Evolutionary conservation across 148 eudicot species (phyloP), one percentile per base, ranked within the genome.

Genomic region (Chenopodium suecicum): DNA sequence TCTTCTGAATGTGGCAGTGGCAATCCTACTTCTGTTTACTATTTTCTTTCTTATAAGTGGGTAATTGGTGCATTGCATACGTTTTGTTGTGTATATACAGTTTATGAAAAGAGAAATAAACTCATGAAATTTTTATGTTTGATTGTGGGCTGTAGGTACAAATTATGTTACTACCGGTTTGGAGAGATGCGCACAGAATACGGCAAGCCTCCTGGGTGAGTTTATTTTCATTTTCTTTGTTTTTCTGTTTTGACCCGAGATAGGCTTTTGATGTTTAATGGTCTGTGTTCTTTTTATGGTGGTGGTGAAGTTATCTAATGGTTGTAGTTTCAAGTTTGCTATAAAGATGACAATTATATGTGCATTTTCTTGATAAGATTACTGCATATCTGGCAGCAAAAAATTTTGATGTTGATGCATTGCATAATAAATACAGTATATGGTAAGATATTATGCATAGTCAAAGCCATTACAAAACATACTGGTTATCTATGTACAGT

Each of bases 151-250:
- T 86, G 86, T 81, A 96, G 99, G 99, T 96, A 96, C 88, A 96
- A 96, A 88, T 87, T 96, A 52, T 92, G 88, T 46, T 96, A 96
- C 72, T 96, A 96, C 79, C 98, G 98, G 69, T 96, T 96, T 84
- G 99, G 99, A 79, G 99, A 96, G 89, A 84, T 96, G 88, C 94
- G 89, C 29, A 96, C 99, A 32, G 99, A 96, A 88, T 90, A 94
- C 83, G 94, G 94, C 63, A 94, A 92, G 83, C 99, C 99, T 86
- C 86, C 99, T 46, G 99, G 99, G 98, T 96, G 83, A 90, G 98
- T 88, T 75, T 65, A 9, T 66, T n/a, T 31, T 22, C 17, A 46
- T 7, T 31, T 70, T 70, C 34, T 68, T 31, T 2, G 72, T 31
- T 25, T 17, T 27, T 29, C n/a, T 11, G 41, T 32, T 29, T 4